Percentiles rank a stretch among this genome's conserved stretches.
phyloP scores from a whole-genome alignment of 371 early-diverging fungal species.

The Synchytrium microbalum region DNA sequence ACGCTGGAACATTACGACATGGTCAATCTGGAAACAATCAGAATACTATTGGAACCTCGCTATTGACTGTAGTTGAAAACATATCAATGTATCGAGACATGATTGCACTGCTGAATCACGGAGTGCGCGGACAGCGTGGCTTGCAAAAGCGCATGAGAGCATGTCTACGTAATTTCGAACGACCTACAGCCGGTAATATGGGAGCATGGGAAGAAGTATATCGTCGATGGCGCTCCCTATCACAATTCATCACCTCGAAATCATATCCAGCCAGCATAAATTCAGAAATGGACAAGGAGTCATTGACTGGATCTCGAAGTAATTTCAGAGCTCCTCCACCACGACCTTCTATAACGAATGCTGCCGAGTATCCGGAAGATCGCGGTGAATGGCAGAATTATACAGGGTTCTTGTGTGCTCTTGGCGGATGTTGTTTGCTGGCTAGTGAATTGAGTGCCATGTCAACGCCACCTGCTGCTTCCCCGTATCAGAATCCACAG shows the following conservation, averaged over 20 bases:
- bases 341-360: not conserved
- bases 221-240: constrained; percentile 55
- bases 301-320: not conserved
- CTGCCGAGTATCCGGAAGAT: constrained; percentile 26
- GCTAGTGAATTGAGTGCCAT: constrained; percentile 35
- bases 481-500: not conserved
- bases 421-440: constrained; percentile 69
- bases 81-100: constrained; percentile 64
- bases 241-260: constrained; percentile 10
- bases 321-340: constrained; percentile 9
- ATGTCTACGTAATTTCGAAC: constrained; percentile 56
- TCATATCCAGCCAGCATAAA: not conserved
- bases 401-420: constrained; percentile 75
- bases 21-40: constrained; percentile 5
- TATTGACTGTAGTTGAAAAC: constrained; percentile 62
- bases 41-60: constrained; percentile 16
- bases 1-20: constrained; percentile 1
- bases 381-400: constrained; percentile 68
- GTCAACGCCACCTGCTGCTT: not conserved
- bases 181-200: constrained; percentile 66
- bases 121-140: constrained; percentile 51
- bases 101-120: constrained; percentile 22
- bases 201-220: constrained; percentile 84
- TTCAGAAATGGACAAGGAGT: constrained; percentile 8
- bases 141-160: constrained; percentile 73